Evolutionary conservation across 208 protist species (phyloP), one percentile per base, ranked within the genome.

Genomic region (Crithidia thermophila): DNA sequence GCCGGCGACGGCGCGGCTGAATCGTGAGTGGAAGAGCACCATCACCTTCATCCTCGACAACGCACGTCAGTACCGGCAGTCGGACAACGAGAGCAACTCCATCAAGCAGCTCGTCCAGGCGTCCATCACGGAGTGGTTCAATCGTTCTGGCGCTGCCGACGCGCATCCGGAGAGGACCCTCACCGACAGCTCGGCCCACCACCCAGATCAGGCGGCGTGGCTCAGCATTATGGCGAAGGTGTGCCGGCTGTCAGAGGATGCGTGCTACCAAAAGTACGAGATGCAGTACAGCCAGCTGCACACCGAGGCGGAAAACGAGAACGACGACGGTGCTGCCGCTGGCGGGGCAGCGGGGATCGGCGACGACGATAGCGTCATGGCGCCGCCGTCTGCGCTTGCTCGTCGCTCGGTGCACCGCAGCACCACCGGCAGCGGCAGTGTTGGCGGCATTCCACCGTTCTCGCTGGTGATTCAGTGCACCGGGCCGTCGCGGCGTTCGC

Each of bases 381-480:
- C 46, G 23, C 37, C 50, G 9, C 51, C 65, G 33, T 60, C 58
- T 16, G 34, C 37, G 20, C 10, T 73, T 49, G 39, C 56, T 9
- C 58, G 67, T 7, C 58, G 28, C 21, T 55, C 67, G 16, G 23
- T 28, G 25, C 67, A 60, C 39, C 67, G 67, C 14, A 34, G 36
- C 20, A n/a, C 39, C 18, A 20, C 56, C 2, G 45, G 27, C 8
- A 14, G 14, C 20, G n/a, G 30, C 18, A 59, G 64, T 11, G 67
- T 45, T n/a, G 28, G 43, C 11, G 67, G 65, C 37, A 76, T 68
- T 31, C 71, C 77, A 9, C 66, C 67, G 13, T 82, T 75, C 58
- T 82, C 77, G 30, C 33, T 82, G 6, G 77, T 82, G 20, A 64
- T 82, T 5, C 65, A 82, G 52, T 75, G 63, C 57, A 50, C 57